Percentiles rank a stretch among this genome's conserved stretches.
phyloP scores from a whole-genome alignment of 2,329 filamentous ascomycete genomes.

The Coleophoma eucalyptorum region DNA sequence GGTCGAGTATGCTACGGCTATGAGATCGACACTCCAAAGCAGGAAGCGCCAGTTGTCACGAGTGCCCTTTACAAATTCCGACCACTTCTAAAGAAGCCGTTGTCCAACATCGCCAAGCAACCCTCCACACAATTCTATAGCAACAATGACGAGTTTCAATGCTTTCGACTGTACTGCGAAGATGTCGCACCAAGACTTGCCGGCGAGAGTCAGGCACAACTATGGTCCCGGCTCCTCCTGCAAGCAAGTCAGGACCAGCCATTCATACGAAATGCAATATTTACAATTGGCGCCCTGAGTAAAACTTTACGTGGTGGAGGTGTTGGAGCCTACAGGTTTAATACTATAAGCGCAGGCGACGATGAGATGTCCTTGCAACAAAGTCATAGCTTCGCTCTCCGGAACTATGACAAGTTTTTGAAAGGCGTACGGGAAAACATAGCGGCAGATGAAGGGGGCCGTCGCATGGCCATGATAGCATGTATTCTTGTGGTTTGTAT shows the following conservation, averaged over 20 bases:
- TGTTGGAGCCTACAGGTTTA: neutral
- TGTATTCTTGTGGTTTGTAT: constrained; percentile 21
- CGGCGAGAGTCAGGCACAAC: constrained; percentile 5
- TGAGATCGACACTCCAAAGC: neutral
- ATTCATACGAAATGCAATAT: constrained; percentile 17
- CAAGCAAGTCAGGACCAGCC: constrained; percentile 14
- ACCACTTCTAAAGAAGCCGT: neutral
- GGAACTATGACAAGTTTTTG: constrained; percentile 15
- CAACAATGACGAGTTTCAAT: constrained; percentile 10
- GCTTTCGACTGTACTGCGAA: constrained; percentile 11
- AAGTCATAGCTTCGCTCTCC: constrained; percentile 7
- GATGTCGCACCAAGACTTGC: constrained; percentile 12
- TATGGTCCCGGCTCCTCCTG: constrained; percentile 15
- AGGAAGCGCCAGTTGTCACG: neutral
- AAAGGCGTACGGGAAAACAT: constrained; percentile 11
- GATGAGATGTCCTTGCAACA: neutral
- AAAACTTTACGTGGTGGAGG: constrained; percentile 6
- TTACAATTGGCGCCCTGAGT: constrained; percentile 17
- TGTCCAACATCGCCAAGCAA: neutral
- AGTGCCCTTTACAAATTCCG: neutral
- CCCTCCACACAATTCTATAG: constrained; percentile 7
- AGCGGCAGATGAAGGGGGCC: constrained; percentile 4
- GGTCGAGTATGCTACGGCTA: constrained; percentile 6
- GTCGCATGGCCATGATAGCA: constrained; percentile 13
- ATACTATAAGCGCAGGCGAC: neutral